These are phyloP conservation scores for Waltergamsia citrina DNA, from an alignment of 2,329 filamentous ascomycete genomes.

Conservation along the genomic window DNA sequence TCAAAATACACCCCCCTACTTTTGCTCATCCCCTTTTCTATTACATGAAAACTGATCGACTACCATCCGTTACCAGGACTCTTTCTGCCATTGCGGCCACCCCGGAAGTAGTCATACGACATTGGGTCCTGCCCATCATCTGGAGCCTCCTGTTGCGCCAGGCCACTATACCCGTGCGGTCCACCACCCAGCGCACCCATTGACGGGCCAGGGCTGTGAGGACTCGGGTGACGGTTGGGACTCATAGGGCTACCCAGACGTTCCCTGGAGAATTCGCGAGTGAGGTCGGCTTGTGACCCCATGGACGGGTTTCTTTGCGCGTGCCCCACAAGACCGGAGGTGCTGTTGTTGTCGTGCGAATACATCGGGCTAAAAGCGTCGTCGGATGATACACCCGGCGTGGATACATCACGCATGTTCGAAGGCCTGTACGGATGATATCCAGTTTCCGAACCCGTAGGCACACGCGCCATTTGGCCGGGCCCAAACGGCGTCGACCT, in stretches of 20 bases:
- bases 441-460: slow-evolving; percentile 13
- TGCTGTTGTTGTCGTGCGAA: slow-evolving; percentile 40
- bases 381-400: no score
- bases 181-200: slow-evolving; percentile 46
- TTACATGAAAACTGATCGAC: background rate
- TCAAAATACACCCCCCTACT: no score
- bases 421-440: slow-evolving; percentile 20
- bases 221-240: slow-evolving; percentile 9
- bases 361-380: slow-evolving; percentile 44
- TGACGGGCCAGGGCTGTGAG: slow-evolving; percentile 27
- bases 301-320: slow-evolving; percentile 44
- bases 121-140: slow-evolving; percentile 28
- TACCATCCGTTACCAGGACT: slow-evolving; percentile 31
- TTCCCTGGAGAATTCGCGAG: background rate
- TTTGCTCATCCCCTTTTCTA: no score
- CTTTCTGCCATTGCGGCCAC: slow-evolving; percentile 12
- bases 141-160: slow-evolving; percentile 43
- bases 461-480: slow-evolving; percentile 3
- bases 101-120: slow-evolving; percentile 49
- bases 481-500: slow-evolving; percentile 21
- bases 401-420: no score
- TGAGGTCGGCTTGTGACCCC: slow-evolving; percentile 12
- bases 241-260: slow-evolving; percentile 9
- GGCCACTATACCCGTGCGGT: slow-evolving; percentile 47
- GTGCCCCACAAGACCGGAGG: slow-evolving; percentile 39